phyloP scores from a whole-genome alignment of 1,284 basidiomycete genomes.

The Chalciporus sp. region DNA sequence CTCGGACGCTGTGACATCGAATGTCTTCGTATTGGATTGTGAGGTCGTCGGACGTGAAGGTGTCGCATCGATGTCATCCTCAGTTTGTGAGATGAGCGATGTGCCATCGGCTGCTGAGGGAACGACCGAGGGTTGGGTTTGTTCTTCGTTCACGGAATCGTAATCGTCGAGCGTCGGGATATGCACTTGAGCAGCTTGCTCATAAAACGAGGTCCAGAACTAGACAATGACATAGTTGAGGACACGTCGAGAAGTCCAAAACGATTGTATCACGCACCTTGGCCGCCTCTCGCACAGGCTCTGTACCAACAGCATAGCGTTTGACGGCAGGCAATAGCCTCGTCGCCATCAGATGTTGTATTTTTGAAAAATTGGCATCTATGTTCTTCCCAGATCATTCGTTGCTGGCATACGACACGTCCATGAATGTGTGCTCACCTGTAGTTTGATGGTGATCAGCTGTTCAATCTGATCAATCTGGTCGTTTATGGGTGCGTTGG shows the following conservation, averaged over 20 bases:
- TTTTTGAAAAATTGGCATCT: constrained; percentile 90
- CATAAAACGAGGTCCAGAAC: constrained; percentile 98
- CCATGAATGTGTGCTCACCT: constrained; percentile 46
- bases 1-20: constrained; percentile 56
- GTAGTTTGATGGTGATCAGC: constrained; percentile 86
- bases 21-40: constrained; percentile 21
- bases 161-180: constrained; percentile 74
- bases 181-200: constrained; percentile 85
- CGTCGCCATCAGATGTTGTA: constrained; percentile 84
- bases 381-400: constrained; percentile 65
- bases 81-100: constrained; percentile 9
- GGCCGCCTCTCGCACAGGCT: constrained; percentile 86
- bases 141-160: constrained; percentile 52
- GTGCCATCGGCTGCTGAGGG: constrained; percentile 12
- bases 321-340: constrained; percentile 87
- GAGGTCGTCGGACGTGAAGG: constrained; percentile 21
- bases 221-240: constrained; percentile 32
- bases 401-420: not conserved
- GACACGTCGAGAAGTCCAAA: not conserved
- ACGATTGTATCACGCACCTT: constrained; percentile 53
- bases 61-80: constrained; percentile 16
- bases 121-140: constrained; percentile 37
- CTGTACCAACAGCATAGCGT: constrained; percentile 82
- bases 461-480: constrained; percentile 96
- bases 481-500: constrained; percentile 71